Evolutionary conservation across 2,329 filamentous ascomycete species (phyloP).

Genomic region (Fusarium sp.): DNA sequence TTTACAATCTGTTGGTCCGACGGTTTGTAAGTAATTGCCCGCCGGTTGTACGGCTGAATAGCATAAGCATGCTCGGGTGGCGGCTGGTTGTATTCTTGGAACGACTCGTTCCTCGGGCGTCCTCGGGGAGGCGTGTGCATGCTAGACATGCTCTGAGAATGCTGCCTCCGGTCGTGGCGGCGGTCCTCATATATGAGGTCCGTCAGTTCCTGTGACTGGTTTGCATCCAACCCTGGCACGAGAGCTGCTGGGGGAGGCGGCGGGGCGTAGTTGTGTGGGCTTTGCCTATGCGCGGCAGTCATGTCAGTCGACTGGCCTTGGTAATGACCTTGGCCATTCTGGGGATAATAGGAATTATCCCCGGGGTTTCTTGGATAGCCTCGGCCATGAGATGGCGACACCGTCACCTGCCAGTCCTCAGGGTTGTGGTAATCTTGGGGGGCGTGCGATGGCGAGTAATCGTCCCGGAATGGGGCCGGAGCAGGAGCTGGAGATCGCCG

Average conservation of each 20-base stretch:
- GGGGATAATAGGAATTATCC: slow-evolving; percentile 43
- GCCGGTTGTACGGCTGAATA: slow-evolving; percentile 57
- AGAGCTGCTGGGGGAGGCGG: slow-evolving; percentile 65
- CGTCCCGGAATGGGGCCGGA: slow-evolving; percentile 33
- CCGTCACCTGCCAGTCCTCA: slow-evolving; percentile 40
- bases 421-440: slow-evolving; percentile 34
- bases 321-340: slow-evolving; percentile 46
- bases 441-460: slow-evolving; percentile 38
- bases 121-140: slow-evolving; percentile 55
- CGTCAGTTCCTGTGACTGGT: slow-evolving; percentile 64
- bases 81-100: slow-evolving; percentile 40
- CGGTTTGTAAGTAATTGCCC: slow-evolving; percentile 51
- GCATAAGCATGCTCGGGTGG: slow-evolving; percentile 45
- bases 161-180: slow-evolving; percentile 57
- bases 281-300: slow-evolving; percentile 47
- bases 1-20: slow-evolving; percentile 39
- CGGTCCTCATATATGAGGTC: slow-evolving; percentile 67
- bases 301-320: slow-evolving; percentile 48
- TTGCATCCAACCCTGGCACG: slow-evolving; percentile 68
- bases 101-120: slow-evolving; percentile 42
- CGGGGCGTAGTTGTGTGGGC: slow-evolving; percentile 51
- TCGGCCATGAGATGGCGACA: slow-evolving; percentile 46
- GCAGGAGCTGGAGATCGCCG: slow-evolving; percentile 45
- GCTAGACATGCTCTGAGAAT: slow-evolving; percentile 50
- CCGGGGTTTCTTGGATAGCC: slow-evolving; percentile 49